Percentiles rank a stretch among this genome's conserved stretches.
Evolutionary conservation across 1,284 basidiomycete species (phyloP).

Genomic region (Phenoliferia sp.): DNA sequence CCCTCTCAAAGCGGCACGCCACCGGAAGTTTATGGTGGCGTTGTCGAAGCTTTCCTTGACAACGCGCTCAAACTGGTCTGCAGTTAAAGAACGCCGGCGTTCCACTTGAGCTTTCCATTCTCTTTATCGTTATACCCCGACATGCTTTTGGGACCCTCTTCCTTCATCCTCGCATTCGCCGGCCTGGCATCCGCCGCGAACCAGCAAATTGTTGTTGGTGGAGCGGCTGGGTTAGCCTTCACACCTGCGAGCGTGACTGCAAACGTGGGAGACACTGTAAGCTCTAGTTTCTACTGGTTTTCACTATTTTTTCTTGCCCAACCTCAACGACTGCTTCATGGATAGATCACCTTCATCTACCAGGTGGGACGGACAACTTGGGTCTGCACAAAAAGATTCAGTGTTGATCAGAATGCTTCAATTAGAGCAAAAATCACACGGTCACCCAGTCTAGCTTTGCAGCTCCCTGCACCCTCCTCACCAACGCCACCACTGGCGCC

Average conservation of each 20-base stretch:
- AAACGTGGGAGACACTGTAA: neutral
- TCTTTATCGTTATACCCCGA: too few relatives aligned
- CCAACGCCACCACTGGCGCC: neutral
- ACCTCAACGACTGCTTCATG: neutral
- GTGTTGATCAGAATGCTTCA: neutral
- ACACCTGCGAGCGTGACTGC: neutral
- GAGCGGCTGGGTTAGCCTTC: neutral
- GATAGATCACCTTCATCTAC: neutral
- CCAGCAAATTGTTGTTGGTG: conserved; percentile 1
- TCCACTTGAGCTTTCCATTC: too few relatives aligned
- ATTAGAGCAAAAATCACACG: neutral
- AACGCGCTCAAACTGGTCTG: too few relatives aligned
- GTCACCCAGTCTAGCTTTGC: conserved; percentile 2
- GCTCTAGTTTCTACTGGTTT: neutral
- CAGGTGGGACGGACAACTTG: neutral
- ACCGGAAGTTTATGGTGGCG: too few relatives aligned
- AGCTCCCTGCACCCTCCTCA: neutral
- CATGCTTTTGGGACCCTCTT: too few relatives aligned
- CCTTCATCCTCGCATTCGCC: neutral
- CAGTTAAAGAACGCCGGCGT: too few relatives aligned
- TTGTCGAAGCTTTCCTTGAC: too few relatives aligned
- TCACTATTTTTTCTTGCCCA: neutral
- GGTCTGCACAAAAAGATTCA: neutral
- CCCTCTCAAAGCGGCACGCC: too few relatives aligned
- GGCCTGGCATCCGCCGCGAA: neutral